These are phyloP conservation scores for Termitomyces sp. DNA, from an alignment of 768 basidiomycete genomes.

Conservation along the genomic window DNA sequence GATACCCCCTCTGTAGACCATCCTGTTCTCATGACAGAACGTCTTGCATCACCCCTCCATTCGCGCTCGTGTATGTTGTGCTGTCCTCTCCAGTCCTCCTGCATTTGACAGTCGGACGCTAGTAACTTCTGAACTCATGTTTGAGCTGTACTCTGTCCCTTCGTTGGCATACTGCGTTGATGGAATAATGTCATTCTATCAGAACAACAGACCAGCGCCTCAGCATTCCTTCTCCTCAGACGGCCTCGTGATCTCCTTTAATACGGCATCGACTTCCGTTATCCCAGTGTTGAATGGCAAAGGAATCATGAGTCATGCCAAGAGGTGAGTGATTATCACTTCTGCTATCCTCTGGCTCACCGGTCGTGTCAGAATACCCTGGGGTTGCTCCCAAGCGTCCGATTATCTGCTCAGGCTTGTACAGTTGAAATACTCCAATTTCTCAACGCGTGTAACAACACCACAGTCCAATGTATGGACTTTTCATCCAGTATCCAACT, in stretches of 20 bases:
- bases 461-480: slow-evolving; percentile 67
- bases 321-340: slow-evolving; percentile 47
- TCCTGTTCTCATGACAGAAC: slow-evolving; percentile 91
- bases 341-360: neutral
- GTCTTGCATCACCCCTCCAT: slow-evolving; percentile 82
- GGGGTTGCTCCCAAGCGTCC: slow-evolving; percentile 86
- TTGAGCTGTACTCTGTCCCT: slow-evolving; percentile 87
- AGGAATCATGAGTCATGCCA: slow-evolving; percentile 79
- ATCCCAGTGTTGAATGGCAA: slow-evolving; percentile 82
- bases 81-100: neutral
- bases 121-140: slow-evolving; percentile 96
- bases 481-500: neutral
- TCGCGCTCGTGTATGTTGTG: slow-evolving; percentile 70
- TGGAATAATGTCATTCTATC: slow-evolving; percentile 87
- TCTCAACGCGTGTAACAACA: slow-evolving; percentile 77
- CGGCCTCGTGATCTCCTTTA: slow-evolving; percentile 87
- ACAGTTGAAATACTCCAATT: slow-evolving; percentile 92
- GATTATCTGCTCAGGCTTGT: slow-evolving; percentile 92
- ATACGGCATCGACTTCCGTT: slow-evolving; percentile 85
- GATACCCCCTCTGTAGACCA: slow-evolving; percentile 72
- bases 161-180: slow-evolving; percentile 86
- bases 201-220: slow-evolving; percentile 44
- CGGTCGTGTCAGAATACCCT: slow-evolving; percentile 64
- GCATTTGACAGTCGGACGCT: neutral
- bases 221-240: slow-evolving; percentile 45